These are phyloP conservation scores for Blastocystis sp. DNA, from an alignment of 352 stramenopile species.

Conservation along the genomic window DNA sequence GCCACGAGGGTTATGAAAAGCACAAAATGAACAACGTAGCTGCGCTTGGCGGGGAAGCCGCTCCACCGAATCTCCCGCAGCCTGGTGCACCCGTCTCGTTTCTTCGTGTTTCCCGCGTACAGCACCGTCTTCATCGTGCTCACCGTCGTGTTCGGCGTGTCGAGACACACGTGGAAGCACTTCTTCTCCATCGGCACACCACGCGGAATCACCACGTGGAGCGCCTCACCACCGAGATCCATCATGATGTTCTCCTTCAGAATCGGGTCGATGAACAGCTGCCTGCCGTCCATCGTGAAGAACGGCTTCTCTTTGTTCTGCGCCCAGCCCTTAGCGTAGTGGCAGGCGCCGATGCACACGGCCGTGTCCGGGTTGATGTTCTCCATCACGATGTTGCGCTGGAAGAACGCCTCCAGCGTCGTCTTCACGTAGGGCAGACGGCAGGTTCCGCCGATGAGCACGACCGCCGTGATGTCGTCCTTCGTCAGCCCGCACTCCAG, in stretches of 20 bases:
- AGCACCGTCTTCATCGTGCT: neutral
- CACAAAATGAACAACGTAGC: neutral
- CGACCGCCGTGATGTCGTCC: constrained; percentile 93
- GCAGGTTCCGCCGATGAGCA: constrained; percentile 95
- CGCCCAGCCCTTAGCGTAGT: neutral
- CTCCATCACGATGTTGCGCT: neutral
- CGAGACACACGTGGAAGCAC: neutral
- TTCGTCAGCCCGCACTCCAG: constrained; percentile 91
- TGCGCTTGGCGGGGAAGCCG: neutral
- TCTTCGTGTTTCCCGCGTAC: neutral
- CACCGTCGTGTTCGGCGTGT: neutral
- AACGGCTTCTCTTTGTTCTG: neutral
- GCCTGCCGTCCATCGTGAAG: neutral
- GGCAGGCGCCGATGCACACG: constrained; percentile 90
- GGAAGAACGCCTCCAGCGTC: constrained; percentile 94
- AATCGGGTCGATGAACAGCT: neutral
- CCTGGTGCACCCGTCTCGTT: neutral
- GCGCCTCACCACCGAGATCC: neutral
- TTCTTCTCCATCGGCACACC: neutral
- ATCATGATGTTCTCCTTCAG: neutral
- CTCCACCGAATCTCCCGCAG: neutral
- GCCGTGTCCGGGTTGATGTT: constrained; percentile 93
- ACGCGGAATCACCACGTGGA: neutral
- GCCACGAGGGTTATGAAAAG: neutral
- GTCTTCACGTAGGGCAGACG: constrained; percentile 94